Conservation (phyloP, 1,139 yeast species). For the Meyerozyma elateridarum region DNA sequence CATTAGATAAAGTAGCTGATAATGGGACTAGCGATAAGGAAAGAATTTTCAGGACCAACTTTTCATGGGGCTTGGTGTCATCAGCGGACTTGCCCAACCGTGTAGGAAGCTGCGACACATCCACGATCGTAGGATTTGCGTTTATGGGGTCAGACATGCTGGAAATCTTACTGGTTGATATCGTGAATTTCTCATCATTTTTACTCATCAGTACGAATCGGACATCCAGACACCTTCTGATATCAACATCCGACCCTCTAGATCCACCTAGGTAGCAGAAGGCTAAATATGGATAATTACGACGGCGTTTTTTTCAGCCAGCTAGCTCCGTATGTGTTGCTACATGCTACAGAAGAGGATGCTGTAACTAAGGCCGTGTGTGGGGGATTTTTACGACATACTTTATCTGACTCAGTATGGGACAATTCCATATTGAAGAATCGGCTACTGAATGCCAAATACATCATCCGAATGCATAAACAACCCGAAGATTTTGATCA, state of each 20-base stretch:
- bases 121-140: slow-evolving; percentile 87
- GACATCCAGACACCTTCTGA: too few species aligned
- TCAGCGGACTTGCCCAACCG: slow-evolving; percentile 28
- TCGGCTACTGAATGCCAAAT: slow-evolving; percentile 32
- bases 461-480: slow-evolving; percentile 20
- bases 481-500: not conserved
- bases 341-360: slow-evolving; percentile 12
- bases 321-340: slow-evolving; percentile 29
- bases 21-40: slow-evolving; percentile 20
- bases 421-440: slow-evolving; percentile 37
- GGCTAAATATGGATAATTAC: slow-evolving; percentile 31
- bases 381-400: slow-evolving; percentile 5
- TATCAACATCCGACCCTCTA: too few species aligned
- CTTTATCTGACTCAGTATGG: slow-evolving; percentile 28
- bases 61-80: slow-evolving; percentile 8
- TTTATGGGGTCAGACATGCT: slow-evolving; percentile 72
- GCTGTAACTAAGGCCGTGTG: slow-evolving; percentile 5
- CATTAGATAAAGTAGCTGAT: slow-evolving; percentile 4
- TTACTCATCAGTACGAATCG: not conserved
- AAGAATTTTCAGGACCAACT: slow-evolving; percentile 18
- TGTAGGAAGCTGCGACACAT: slow-evolving; percentile 71
- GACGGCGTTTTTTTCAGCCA: slow-evolving; percentile 24
- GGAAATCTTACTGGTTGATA: not conserved
- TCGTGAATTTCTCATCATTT: too few species aligned
- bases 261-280: too few species aligned